phyloP scores from a whole-genome alignment of 768 basidiomycete genomes.

The Pholiota conissans region DNA sequence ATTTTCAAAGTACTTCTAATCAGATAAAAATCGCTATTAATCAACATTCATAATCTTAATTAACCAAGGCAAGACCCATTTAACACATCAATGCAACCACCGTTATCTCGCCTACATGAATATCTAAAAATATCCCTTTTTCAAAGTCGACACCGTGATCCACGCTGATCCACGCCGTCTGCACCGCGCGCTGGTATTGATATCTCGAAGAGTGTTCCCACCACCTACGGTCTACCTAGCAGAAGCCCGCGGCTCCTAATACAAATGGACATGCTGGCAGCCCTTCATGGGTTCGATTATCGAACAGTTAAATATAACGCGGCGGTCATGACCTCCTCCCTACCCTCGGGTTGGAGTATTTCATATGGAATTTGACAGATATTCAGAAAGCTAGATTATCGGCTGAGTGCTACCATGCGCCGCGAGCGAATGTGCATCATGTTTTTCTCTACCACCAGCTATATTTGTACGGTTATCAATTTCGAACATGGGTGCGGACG shows the following conservation, averaged over 20 bases:
- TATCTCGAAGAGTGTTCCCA: neutral
- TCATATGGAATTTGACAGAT: slow-evolving; percentile 5
- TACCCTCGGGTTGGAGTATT: neutral
- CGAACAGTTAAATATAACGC: neutral
- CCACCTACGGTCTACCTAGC: neutral
- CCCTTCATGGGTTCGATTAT: neutral
- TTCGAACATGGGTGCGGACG: neutral
- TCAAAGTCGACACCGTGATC: neutral
- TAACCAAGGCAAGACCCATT: neutral
- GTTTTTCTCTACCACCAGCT: neutral
- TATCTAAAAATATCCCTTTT: neutral
- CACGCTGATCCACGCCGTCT: neutral
- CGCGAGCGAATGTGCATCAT: neutral
- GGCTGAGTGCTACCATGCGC: neutral
- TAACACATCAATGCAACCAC: neutral
- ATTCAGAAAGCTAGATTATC: neutral
- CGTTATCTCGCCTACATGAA: neutral
- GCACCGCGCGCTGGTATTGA: neutral
- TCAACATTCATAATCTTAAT: too few relatives aligned
- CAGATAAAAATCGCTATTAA: too few relatives aligned
- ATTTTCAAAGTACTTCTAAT: too few relatives aligned
- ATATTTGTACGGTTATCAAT: neutral
- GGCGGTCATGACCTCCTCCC: neutral
- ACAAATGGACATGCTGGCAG: neutral
- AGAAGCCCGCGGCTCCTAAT: neutral